Percentiles rank a stretch among this genome's conserved stretches.
These are phyloP conservation scores for Apium graveolens DNA, from an alignment of 129 eudicot genomes.

Conservation along the genomic window DNA sequence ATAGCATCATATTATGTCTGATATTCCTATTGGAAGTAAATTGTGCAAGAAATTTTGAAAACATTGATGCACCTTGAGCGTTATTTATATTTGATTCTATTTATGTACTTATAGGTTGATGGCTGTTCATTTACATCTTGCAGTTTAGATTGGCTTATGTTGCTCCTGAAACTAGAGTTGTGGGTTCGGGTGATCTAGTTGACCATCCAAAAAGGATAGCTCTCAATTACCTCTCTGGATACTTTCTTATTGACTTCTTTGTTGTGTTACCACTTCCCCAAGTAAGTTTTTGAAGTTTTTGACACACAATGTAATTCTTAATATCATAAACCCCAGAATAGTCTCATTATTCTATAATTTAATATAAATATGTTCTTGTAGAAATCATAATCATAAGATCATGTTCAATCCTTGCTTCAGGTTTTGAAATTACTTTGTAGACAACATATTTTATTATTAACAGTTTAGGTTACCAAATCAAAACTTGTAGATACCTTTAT, in stretches of 20 bases:
- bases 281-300: slow-evolving; percentile 20
- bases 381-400: not conserved
- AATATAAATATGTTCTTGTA: no score
- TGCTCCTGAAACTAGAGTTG: slow-evolving; percentile 86
- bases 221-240: slow-evolving; percentile 55
- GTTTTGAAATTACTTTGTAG: no score
- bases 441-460: not conserved
- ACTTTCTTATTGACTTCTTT: slow-evolving; percentile 60
- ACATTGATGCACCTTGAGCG: not conserved
- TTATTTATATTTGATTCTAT: not conserved
- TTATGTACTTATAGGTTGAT: not conserved
- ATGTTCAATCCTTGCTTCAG: not conserved
- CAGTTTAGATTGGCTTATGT: slow-evolving; percentile 73
- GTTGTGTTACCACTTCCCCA: slow-evolving; percentile 87
- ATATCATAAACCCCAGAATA: not conserved
- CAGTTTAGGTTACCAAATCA: not conserved
- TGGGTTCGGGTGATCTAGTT: slow-evolving; percentile 89
- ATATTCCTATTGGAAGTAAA: not conserved
- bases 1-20: not conserved
- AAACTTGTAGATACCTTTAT: not conserved
- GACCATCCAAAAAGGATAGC: slow-evolving; percentile 73
- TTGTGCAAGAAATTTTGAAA: not conserved
- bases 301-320: not conserved
- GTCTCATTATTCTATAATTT: not conserved
- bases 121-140: not conserved